These are phyloP conservation scores for Pythium rhizo-oryzae DNA, from an alignment of 352 stramenopile species.

Conservation along the genomic window DNA sequence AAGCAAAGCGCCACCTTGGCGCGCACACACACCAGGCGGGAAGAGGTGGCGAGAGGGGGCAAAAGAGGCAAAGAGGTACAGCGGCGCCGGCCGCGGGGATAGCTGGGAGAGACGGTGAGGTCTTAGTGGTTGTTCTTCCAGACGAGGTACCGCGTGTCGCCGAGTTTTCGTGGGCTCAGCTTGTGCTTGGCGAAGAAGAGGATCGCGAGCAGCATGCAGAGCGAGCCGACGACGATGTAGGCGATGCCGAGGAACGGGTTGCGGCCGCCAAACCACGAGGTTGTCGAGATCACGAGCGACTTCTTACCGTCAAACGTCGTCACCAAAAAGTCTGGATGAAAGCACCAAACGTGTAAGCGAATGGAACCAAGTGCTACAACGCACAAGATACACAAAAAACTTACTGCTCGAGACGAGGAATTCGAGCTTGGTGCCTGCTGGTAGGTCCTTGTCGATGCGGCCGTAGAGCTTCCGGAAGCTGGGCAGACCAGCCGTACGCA, in stretches of 20 bases:
- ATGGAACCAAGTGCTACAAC: background rate
- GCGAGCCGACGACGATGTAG: slow-evolving; percentile 95
- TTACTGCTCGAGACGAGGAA: slow-evolving; percentile 93
- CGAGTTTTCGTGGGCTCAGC: slow-evolving; percentile 94
- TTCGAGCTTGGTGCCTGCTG: slow-evolving; percentile 85
- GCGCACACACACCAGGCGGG: background rate
- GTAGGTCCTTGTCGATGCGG: slow-evolving; percentile 94
- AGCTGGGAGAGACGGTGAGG: background rate
- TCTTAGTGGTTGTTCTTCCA: slow-evolving; percentile 95
- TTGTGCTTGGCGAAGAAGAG: slow-evolving; percentile 97
- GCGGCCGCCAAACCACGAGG: slow-evolving; percentile 95
- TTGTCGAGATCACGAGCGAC: slow-evolving; percentile 96
- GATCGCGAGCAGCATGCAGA: slow-evolving; percentile 94
- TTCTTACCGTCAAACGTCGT: slow-evolving; percentile 96
- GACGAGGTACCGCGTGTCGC: slow-evolving; percentile 94
- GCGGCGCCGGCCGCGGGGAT: background rate
- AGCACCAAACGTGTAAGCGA: too few species aligned
- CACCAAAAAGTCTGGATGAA: slow-evolving; percentile 94
- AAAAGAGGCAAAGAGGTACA: slow-evolving; percentile 5
- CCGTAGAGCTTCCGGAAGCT: slow-evolving; percentile 99
- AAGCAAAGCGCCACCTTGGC: background rate
- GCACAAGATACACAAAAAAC: slow-evolving; percentile 22
- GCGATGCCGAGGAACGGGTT: slow-evolving; percentile 96
- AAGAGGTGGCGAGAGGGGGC: background rate
- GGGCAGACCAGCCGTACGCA: slow-evolving; percentile 97